Conservation (phyloP, 169 alveolate genomes). For the Plasmodium sp. region DNA sequence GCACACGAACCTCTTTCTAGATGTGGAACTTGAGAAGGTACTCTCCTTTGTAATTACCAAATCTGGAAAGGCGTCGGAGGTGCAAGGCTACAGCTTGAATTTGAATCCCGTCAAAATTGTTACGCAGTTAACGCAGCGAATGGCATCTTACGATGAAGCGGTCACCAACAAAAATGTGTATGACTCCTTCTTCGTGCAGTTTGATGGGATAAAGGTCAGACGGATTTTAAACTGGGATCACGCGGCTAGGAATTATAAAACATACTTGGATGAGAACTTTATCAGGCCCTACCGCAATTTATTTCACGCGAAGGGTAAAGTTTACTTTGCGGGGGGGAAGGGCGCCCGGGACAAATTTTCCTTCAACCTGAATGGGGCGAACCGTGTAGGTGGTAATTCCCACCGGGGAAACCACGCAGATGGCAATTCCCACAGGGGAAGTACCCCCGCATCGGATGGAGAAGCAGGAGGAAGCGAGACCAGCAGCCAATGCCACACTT, state of each 20-base stretch:
- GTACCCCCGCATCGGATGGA: neutral
- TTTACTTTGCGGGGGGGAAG: neutral
- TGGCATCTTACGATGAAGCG: conserved; percentile 6
- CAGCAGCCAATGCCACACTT: neutral
- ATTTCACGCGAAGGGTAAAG: conserved; percentile 6
- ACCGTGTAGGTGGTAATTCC: neutral
- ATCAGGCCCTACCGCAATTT: conserved; percentile 28
- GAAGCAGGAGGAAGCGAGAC: neutral
- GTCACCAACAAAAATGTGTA: conserved; percentile 7
- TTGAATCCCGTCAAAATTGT: conserved; percentile 32
- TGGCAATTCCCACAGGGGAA: neutral
- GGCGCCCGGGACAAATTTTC: neutral
- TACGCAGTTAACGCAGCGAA: conserved; percentile 38
- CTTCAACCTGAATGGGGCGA: neutral
- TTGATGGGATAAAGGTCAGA: conserved; percentile 54
- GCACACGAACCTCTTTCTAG: conserved; percentile 38
- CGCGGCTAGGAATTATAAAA: conserved; percentile 45
- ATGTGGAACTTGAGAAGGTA: conserved; percentile 54
- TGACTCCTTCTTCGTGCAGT: conserved; percentile 63
- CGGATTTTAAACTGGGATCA: conserved; percentile 49
- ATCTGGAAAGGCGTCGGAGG: conserved; percentile 63
- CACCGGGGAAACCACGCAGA: neutral
- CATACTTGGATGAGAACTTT: conserved; percentile 39
- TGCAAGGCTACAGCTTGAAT: conserved; percentile 63
- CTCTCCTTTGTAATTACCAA: conserved; percentile 65